A percentile compares a stretch with the other conserved stretches of the same genome.
phyloP scores from a whole-genome alignment of 257 asterid genomes.

The Solanum clarkiae region DNA sequence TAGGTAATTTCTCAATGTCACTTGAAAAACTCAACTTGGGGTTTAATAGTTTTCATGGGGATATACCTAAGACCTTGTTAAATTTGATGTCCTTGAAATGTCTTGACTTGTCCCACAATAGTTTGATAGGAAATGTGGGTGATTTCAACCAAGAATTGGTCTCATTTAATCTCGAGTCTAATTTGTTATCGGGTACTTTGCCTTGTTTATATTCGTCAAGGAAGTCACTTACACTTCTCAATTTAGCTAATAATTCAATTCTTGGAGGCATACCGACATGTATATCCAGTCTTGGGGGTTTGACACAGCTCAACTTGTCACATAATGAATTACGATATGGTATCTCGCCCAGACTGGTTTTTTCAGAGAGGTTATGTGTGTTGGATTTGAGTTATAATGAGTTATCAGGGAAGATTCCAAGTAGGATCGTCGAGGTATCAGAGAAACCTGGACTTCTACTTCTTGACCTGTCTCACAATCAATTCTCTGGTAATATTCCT shows the following conservation, averaged over 20 bases:
- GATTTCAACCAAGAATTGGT: constrained; percentile 50
- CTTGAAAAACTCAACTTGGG: constrained; percentile 44
- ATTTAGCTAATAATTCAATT: constrained; percentile 62
- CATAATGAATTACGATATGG: constrained; percentile 54
- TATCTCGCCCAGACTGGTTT: constrained; percentile 69
- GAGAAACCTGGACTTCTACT: constrained; percentile 58
- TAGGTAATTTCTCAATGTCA: constrained; percentile 47
- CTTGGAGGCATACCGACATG: constrained; percentile 84
- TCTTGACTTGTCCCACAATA: constrained; percentile 68
- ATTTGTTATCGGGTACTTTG: constrained; percentile 55
- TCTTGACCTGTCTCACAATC: constrained; percentile 71
- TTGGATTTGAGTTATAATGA: constrained; percentile 82
- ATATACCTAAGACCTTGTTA: constrained; percentile 45
- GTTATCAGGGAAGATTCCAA: constrained; percentile 60
- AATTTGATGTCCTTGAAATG: constrained; percentile 22
- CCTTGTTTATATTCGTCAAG: constrained; percentile 59
- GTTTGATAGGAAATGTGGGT: constrained; percentile 37
- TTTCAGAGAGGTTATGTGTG: constrained; percentile 41
- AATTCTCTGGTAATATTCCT: constrained; percentile 61
- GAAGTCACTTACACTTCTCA: constrained; percentile 50
- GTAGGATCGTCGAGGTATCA: constrained; percentile 32
- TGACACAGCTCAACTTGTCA: constrained; percentile 69
- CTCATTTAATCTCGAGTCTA: constrained; percentile 46
- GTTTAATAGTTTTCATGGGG: constrained; percentile 46
- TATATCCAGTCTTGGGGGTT: constrained; percentile 35